These are phyloP conservation scores for Byssoonygena ceratinophila DNA, from an alignment of 2,329 filamentous ascomycete genomes.

Conservation along the genomic window DNA sequence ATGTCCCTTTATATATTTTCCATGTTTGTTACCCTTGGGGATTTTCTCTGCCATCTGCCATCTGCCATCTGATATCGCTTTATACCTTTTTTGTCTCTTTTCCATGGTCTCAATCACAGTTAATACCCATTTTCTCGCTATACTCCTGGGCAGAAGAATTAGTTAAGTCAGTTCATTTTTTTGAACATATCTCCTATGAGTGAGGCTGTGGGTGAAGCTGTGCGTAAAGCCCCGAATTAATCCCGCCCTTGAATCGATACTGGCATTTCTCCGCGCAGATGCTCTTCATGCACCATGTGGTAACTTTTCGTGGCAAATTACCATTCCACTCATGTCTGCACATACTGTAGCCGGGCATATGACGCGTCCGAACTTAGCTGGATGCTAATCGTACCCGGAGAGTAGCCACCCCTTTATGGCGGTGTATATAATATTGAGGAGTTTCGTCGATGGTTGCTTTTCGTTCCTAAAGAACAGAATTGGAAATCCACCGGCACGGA, in stretches of 20 bases:
- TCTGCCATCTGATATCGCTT: no score
- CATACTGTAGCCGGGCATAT: background rate
- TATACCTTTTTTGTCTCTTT: no score
- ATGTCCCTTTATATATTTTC: background rate
- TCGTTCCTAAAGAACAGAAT: no score
- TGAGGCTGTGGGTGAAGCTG: background rate
- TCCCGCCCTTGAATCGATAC: background rate
- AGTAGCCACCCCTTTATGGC: background rate
- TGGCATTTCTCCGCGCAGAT: background rate
- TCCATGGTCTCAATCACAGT: background rate
- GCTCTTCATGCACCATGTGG: background rate
- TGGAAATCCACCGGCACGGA: no score
- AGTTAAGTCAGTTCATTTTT: background rate
- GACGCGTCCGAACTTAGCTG: background rate
- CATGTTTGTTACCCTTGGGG: background rate
- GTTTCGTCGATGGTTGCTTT: no score
- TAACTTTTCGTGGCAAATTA: slow-evolving; percentile 6
- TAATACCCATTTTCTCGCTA: background rate
- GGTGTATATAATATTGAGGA: background rate
- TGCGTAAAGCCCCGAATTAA: background rate
- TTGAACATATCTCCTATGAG: no score
- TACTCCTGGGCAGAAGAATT: background rate
- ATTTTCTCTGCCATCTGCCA: no score
- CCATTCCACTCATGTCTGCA: background rate
- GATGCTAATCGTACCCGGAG: background rate